Conservation (phyloP, 441 rosid genomes). For the Jatropha multifida region DNA sequence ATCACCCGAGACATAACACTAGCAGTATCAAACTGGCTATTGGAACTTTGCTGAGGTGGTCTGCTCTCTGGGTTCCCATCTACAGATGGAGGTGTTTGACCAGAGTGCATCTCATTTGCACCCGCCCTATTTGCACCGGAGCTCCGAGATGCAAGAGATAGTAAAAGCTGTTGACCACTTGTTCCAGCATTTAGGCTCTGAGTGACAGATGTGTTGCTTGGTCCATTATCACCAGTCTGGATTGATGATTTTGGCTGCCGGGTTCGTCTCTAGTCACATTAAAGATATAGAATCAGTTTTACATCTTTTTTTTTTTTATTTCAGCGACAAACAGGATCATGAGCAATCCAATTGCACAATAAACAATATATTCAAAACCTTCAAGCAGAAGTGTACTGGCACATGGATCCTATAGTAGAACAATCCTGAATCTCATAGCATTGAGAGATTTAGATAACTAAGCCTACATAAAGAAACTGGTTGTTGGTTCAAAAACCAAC, state of each 20-base stretch:
- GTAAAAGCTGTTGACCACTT: constrained; percentile 57
- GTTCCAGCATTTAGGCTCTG: constrained; percentile 35
- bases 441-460: neutral
- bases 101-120: constrained; percentile 18
- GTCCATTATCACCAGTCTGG: constrained; percentile 35
- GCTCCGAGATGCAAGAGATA: constrained; percentile 53
- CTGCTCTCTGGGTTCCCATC: constrained; percentile 22
- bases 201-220: constrained; percentile 35
- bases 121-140: constrained; percentile 32
- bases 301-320: too few species aligned
- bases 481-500: neutral
- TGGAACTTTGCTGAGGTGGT: constrained; percentile 31
- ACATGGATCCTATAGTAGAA: neutral
- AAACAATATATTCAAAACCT: neutral
- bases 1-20: constrained; percentile 68
- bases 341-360: constrained; percentile 1
- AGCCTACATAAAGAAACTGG: neutral
- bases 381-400: neutral
- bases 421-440: neutral
- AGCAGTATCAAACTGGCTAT: constrained; percentile 48
- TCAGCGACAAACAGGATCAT: neutral
- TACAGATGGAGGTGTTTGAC: constrained; percentile 21
- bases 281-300: constrained; percentile 8
- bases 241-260: constrained; percentile 41
- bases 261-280: constrained; percentile 42